Conservation (phyloP, 495 filamentous ascomycete genomes). For the Penicillium chermesinum region DNA sequence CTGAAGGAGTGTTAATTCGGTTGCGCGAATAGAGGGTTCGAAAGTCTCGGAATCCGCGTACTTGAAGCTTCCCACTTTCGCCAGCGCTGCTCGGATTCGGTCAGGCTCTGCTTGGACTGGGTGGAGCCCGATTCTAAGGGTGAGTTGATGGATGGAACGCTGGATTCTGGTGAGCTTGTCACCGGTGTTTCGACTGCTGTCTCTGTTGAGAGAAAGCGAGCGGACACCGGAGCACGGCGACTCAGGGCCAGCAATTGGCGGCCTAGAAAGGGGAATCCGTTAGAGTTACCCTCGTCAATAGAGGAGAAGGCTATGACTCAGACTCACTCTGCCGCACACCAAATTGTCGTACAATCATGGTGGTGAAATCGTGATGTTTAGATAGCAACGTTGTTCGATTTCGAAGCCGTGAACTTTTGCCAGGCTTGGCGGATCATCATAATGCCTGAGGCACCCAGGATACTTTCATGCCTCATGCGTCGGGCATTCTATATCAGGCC, state of each 20-base stretch:
- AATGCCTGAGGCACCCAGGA: constrained; percentile 21
- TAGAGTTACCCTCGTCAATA: constrained; percentile 1
- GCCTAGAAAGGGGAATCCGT: constrained; percentile 22
- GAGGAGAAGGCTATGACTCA: background rate
- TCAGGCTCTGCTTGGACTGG: background rate
- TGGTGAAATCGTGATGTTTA: constrained; percentile 17
- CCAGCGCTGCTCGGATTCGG: background rate
- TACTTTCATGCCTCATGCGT: background rate
- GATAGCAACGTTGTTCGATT: constrained; percentile 18
- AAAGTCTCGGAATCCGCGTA: background rate
- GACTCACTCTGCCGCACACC: constrained; percentile 43
- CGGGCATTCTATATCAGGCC: too few species aligned
- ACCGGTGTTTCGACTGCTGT: constrained; percentile 26
- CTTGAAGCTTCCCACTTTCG: background rate
- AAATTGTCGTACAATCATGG: constrained; percentile 43
- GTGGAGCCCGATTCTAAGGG: background rate
- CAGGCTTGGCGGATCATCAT: constrained; percentile 28
- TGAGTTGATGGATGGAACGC: constrained; percentile 6
- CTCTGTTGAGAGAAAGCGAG: constrained; percentile 36
- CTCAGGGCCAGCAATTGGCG: constrained; percentile 40
- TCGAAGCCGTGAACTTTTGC: constrained; percentile 39
- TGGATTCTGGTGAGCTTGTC: constrained; percentile 5
- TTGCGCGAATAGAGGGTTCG: background rate
- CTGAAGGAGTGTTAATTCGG: constrained; percentile 11
- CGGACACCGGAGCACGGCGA: constrained; percentile 31